Base-by-base conservation (phyloP, 1,284 basidiomycete genomes). In the Nidula niveotomentosa region DNA sequence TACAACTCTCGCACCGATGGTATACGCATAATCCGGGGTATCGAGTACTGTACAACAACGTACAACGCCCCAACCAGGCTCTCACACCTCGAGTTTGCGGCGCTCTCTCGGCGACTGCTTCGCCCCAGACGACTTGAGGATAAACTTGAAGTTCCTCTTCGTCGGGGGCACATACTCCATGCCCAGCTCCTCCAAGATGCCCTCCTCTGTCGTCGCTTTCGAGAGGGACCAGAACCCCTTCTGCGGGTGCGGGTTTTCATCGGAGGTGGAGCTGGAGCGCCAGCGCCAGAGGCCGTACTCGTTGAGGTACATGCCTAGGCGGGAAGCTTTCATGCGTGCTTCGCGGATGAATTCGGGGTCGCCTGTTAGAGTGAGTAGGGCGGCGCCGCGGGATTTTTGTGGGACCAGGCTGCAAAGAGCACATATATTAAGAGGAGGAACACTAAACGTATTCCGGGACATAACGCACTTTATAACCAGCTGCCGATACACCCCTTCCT, bases 211-310 rank as follows among this genome's bases (percentile, higher is more conserved):
- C 10, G 70, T 62, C 0, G 74, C 70, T 23, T 70, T 64, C 2
- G 81, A 55, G 17, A 80, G 69, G 43, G 75, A 71, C 79, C 79
- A 83, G 51, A 70, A 72, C 0, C 78, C 78, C 7, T 44, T 13
- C 10, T 18, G 0, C 13, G 8, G 12, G 10, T 18, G 0, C 13
- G 8, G 12, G 10, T 34, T 41, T n/a, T 36, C 34, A n/a, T 17
- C 12, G 53, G 53, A 15, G 43, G 34, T 35, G 56, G 12, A 39
- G 39, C 17, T 47, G 52, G 48, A 48, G 34, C 62, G 69, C 80
- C 80, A 83, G 54, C 65, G 71, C 85, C 85, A 86, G 5, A 87
- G 62, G 7, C 85, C 85, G 58, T 75, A 78, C 56, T 84, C 81
- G 61, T 84, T 79, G 50, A 87, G 71, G 18, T 74, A 67, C 60